Evolutionary conservation across 805 yeast genomes (phyloP), one percentile per base, ranked within the genome.

Genomic region (Schwanniomyces yamadae): DNA sequence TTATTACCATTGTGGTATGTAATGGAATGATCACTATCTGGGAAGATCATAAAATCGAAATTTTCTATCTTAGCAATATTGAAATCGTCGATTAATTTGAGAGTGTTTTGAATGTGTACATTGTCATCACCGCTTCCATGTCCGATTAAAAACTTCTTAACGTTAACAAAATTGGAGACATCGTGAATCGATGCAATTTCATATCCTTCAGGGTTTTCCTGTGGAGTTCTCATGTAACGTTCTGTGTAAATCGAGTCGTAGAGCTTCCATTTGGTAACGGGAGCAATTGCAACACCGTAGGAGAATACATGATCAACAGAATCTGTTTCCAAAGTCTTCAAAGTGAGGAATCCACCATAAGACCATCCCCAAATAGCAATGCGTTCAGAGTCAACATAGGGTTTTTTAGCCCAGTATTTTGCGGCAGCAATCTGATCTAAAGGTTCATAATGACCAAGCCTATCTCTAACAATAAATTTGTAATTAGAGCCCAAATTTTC

Each of bases 301-400:
- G 80, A 79, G 65, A 85, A 84, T 0, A 72, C 69, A 13, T 49
- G 45, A 6, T 73, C 58, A 5, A 85, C 81, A 10, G 56, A 50
- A 52, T 85, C 95, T 31, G 64, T 69, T 55, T 85, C 95, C 22
- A 84, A 54, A 0, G 90, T 82, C 54, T 85, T 85, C 35, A 85
- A 59, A 0, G 91, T 80, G 6, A 82, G 69, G 52, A 81, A 85
- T 1, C 91, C 95, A 37, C 95, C 95, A 57, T 84, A 85, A 0
- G 90, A 82, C 90, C 93, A 85, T 11, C 95, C 95, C 90, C 93
- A 85, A 24, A 84, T 71, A 0, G 88, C 86, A 4, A 82, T 76
- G 38, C 66, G 66, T 1, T 70, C 64, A 3, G 48, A 47, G 51
- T 84, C 82, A 27, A 93, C 83, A 52, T 82, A 91, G 2, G 69